Evolutionary conservation across 495 filamentous ascomycete species (phyloP).

Genomic region (Trichoderma erinaceum): DNA sequence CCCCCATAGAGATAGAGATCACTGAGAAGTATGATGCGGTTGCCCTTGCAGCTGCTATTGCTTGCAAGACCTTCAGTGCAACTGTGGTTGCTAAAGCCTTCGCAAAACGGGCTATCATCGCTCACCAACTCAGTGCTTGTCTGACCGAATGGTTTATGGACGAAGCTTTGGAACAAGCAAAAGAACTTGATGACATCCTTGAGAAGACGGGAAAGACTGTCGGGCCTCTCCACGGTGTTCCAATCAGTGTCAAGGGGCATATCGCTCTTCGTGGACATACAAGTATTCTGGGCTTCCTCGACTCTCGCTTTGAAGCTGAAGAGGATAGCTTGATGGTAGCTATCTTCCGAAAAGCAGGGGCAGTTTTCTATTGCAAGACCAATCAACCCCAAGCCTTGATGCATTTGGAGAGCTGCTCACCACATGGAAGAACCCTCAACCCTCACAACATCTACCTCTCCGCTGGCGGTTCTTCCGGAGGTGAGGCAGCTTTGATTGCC

Average conservation of each 20-base stretch:
- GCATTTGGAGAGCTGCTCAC: slow-evolving; percentile 48
- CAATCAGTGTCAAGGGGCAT: slow-evolving; percentile 55
- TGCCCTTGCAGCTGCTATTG: slow-evolving; percentile 34
- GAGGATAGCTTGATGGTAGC: slow-evolving; percentile 26
- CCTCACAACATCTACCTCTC: slow-evolving; percentile 46
- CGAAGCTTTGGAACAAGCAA: slow-evolving; percentile 50
- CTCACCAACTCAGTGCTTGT: slow-evolving; percentile 43
- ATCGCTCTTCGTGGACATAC: no score
- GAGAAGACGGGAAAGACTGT: slow-evolving; percentile 46
- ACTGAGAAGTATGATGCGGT: slow-evolving; percentile 46
- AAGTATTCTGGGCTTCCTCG: slow-evolving; percentile 58
- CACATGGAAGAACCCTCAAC: slow-evolving; percentile 54
- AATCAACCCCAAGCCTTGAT: slow-evolving; percentile 53
- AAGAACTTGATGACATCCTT: slow-evolving; percentile 48
- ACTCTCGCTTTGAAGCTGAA: slow-evolving; percentile 50
- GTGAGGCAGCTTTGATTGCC: slow-evolving; percentile 50
- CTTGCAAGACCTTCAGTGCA: slow-evolving; percentile 31
- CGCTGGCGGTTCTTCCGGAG: slow-evolving; percentile 58
- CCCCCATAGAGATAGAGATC: slow-evolving; percentile 40
- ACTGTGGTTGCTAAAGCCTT: slow-evolving; percentile 45
- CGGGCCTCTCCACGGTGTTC: slow-evolving; percentile 60
- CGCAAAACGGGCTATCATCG: slow-evolving; percentile 37
- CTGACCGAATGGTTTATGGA: slow-evolving; percentile 62
- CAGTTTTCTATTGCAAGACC: slow-evolving; percentile 49
- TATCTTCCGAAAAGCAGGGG: slow-evolving; percentile 40